Base-by-base conservation (phyloP, 1,284 basidiomycete species). In the Apiotrichum akiyoshidainum region DNA sequence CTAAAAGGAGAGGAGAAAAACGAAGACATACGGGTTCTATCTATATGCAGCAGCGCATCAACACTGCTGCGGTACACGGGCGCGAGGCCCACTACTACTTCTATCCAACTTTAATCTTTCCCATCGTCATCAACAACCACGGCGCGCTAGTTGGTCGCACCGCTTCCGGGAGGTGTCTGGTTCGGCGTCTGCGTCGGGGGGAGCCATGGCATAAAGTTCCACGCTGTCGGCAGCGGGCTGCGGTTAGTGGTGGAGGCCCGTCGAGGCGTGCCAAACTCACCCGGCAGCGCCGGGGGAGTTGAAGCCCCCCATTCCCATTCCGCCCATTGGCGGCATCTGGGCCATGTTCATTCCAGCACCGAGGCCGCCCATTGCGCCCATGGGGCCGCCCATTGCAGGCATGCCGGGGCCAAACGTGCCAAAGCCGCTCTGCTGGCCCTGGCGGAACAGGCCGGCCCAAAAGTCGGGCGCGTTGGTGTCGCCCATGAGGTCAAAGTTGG, bases 401-500 rank as follows among this genome's bases (percentile, higher is more conserved):
- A 50, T 19, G 2, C 41, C 41, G 3, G 42, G n/a, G 17, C 60
- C 60, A 21, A 59, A 57, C 14, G 54, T 57, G 47, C 50, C 42
- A 10, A 57, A 17, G 2, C 42, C 53, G 12, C 54, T 52, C 44
- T 35, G 42, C 7, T 44, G 42, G 22, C 52, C 52, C 19, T 56
- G 54, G 22, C 58, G 61, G n/a, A 63, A 42, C 17, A 63, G 46
- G 22, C 52, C 50, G 14, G 46, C 41, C 62, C 62, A 63, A 34
- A 63, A 60, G 46, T 63, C 59, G 1, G 49, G 52, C 16, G 45
- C 44, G 10, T 49, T 44, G 21, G 46, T 46, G 34, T 60, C 55
- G 44, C 60, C 56, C 9, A 63, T 54, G 53, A 63, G 58, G 62
- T 63, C 62, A 50, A 60, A 63, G 54, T 63, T 63, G 19, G 56